phyloP scores from a whole-genome alignment of 371 early-diverging fungal genomes.

The Gilbertella persicaria region DNA sequence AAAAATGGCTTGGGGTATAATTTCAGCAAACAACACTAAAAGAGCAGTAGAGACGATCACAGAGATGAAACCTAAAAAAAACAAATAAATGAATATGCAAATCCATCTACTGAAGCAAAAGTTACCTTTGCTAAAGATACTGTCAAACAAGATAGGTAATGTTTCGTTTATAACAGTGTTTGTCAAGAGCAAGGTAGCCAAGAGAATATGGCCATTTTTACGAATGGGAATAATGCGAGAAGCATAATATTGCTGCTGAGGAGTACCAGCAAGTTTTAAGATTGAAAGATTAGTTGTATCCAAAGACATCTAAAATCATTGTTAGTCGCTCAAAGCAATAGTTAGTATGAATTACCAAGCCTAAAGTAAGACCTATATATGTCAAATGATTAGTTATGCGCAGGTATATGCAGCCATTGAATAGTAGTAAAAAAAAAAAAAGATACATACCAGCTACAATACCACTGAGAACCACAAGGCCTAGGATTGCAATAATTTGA shows the following conservation, averaged over 20 bases:
- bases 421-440: neutral
- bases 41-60: slow-evolving; percentile 76
- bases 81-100: neutral
- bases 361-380: slow-evolving; percentile 53
- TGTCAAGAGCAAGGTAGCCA: slow-evolving; percentile 75
- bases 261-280: slow-evolving; percentile 64
- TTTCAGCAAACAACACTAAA: slow-evolving; percentile 85
- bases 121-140: slow-evolving; percentile 62
- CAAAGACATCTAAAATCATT: slow-evolving; percentile 59
- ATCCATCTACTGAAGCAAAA: too few species aligned
- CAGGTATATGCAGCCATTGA: neutral
- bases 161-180: slow-evolving; percentile 88
- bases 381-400: slow-evolving; percentile 54
- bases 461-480: slow-evolving; percentile 75
- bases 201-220: slow-evolving; percentile 73
- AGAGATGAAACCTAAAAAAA: slow-evolving; percentile 60
- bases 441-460: slow-evolving; percentile 72
- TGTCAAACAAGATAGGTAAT: slow-evolving; percentile 77
- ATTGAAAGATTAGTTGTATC: slow-evolving; percentile 63
- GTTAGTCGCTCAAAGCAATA: neutral
- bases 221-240: slow-evolving; percentile 75
- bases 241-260: slow-evolving; percentile 63
- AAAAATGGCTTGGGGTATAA: slow-evolving; percentile 85
- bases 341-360: slow-evolving; percentile 41
- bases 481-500: slow-evolving; percentile 41